Conservation (phyloP, 176 grass and related monocot genomes). For the maize (Zea mays) region DNA sequence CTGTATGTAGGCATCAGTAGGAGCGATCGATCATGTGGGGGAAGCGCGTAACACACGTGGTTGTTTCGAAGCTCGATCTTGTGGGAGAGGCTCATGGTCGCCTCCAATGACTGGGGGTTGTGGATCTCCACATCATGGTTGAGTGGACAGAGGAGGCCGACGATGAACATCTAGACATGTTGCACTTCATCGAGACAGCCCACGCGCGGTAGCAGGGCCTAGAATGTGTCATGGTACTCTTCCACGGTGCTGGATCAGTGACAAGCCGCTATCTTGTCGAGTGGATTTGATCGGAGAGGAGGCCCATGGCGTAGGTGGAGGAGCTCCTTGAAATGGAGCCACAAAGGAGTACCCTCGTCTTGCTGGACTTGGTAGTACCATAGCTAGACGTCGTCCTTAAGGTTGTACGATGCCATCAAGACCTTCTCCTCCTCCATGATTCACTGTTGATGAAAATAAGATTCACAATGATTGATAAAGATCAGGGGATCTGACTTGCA, state of each 20-base stretch:
- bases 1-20: accelerated
- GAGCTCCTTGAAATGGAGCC: not conserved
- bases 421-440: too few relatives aligned
- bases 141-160: not conserved
- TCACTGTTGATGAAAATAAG: too few relatives aligned
- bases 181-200: not conserved
- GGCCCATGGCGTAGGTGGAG: not conserved
- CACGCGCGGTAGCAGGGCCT: not conserved
- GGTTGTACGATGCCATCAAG: not conserved
- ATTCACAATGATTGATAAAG: too few relatives aligned
- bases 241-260: not conserved
- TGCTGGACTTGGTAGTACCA: not conserved
- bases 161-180: not conserved
- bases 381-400: not conserved
- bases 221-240: not conserved
- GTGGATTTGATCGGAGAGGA: not conserved
- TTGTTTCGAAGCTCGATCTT: not conserved
- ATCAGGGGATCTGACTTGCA: not conserved
- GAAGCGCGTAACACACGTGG: accelerated
- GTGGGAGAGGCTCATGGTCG: not conserved
- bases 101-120: not conserved
- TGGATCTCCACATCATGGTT: not conserved
- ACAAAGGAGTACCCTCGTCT: not conserved
- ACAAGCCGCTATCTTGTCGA: not conserved
- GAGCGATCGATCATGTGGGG: not conserved